These are phyloP conservation scores for Tuber microsphaerosporum DNA, from an alignment of 495 filamentous ascomycete genomes.

Conservation along the genomic window DNA sequence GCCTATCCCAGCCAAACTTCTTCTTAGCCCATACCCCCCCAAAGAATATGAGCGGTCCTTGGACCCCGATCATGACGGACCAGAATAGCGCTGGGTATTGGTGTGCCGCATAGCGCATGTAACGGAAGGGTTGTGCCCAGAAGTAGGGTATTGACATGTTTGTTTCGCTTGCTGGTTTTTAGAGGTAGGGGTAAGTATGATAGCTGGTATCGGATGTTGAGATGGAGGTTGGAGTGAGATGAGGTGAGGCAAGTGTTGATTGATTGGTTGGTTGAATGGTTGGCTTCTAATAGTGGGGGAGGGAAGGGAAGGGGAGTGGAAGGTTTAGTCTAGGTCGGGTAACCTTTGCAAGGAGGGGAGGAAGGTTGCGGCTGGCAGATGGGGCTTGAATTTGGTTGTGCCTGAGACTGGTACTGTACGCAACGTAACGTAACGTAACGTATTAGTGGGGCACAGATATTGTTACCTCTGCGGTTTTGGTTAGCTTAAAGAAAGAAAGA, in stretches of 20 bases:
- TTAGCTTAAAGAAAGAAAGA: too few species aligned
- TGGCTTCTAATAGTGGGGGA: background rate
- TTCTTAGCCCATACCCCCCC: conserved; percentile 62
- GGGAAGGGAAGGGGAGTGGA: background rate
- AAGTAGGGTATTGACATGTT: conserved; percentile 57
- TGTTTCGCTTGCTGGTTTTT: background rate
- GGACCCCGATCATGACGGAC: conserved; percentile 61
- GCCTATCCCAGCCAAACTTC: conserved; percentile 62
- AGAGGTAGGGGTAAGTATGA: too few species aligned
- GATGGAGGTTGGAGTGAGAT: conserved; percentile 5
- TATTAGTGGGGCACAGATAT: too few species aligned
- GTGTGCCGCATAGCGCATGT: conserved; percentile 77
- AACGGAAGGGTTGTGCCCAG: conserved; percentile 71
- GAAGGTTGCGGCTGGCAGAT: background rate
- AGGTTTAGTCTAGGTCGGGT: conserved; percentile 2
- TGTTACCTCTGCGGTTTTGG: too few species aligned
- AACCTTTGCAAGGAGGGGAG: background rate
- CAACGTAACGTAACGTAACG: too few species aligned
- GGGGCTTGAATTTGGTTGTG: background rate
- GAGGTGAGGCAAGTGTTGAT: background rate
- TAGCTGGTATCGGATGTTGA: background rate
- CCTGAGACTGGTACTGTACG: too few species aligned
- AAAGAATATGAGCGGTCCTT: conserved; percentile 63
- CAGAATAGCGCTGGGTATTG: conserved; percentile 85
- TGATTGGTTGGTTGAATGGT: background rate